Percentiles rank a stretch among this genome's conserved stretches.
These are phyloP conservation scores for Chaetomium globosum DNA, from an alignment of 2,329 filamentous ascomycete genomes.

Conservation along the genomic window DNA sequence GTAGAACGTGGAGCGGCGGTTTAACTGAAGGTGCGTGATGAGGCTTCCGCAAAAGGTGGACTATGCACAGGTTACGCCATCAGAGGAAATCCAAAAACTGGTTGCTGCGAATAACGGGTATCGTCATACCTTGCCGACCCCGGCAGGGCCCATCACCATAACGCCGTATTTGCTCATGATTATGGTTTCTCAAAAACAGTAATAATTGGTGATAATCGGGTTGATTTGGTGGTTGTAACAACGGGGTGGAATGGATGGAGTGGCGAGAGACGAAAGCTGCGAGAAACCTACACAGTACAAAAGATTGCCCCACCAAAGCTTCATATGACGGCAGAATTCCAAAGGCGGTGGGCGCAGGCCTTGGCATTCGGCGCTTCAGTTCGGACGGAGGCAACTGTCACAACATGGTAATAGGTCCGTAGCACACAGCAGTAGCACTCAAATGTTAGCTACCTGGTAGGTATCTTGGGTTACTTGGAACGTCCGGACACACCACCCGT, in stretches of 20 bases:
- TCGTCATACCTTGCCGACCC: conserved; percentile 77
- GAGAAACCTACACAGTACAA: too few species aligned
- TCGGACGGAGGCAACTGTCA: too few species aligned
- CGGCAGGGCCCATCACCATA: conserved; percentile 94
- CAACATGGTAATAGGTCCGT: too few species aligned
- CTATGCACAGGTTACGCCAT: conserved; percentile 44
- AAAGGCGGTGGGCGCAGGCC: conserved; percentile 5
- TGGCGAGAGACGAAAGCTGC: neutral
- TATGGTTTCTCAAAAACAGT: conserved; percentile 17
- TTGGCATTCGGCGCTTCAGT: too few species aligned
- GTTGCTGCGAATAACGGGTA: neutral
- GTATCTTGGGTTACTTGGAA: too few species aligned
- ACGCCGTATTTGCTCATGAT: conserved; percentile 91
- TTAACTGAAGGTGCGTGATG: conserved; percentile 88
- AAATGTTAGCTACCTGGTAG: neutral
- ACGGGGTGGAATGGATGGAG: neutral
- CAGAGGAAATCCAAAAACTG: conserved; percentile 3
- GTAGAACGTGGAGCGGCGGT: conserved; percentile 93
- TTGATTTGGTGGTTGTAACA: neutral
- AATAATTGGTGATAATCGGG: neutral
- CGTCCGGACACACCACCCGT: neutral
- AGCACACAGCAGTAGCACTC: too few species aligned
- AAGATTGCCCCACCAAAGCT: neutral
- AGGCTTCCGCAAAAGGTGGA: conserved; percentile 94
- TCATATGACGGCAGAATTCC: conserved; percentile 7